These are phyloP conservation scores for Phlyctochytrium arcticum DNA, from an alignment of 192 early-diverging fungal genomes.

Conservation along the genomic window DNA sequence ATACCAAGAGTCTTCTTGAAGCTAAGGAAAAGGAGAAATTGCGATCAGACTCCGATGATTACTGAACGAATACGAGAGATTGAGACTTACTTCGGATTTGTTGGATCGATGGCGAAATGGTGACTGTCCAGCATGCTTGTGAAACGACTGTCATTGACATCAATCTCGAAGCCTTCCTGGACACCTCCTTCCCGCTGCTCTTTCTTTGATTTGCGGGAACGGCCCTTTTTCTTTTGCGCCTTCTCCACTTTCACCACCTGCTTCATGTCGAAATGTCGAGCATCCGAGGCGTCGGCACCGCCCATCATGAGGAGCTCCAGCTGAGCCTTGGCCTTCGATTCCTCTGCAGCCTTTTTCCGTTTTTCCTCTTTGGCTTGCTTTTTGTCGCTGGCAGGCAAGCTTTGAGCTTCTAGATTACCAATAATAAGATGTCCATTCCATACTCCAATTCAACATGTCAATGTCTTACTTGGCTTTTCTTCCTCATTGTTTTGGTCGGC, in stretches of 20 bases:
- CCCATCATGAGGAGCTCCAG: conserved; percentile 80
- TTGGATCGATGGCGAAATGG: conserved; percentile 93
- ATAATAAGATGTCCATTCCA: not conserved
- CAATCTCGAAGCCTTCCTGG: conserved; percentile 83
- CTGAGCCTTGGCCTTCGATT: conserved; percentile 53
- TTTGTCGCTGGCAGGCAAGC: not conserved
- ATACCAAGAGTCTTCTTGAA: conserved; percentile 84
- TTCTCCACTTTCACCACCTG: conserved; percentile 85
- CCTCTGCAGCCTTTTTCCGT: conserved; percentile 6
- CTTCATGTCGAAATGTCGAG: conserved; percentile 78
- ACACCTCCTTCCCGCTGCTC: conserved; percentile 51
- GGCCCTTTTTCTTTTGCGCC: conserved; percentile 46
- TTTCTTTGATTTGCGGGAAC: conserved; percentile 36
- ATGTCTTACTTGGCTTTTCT: too few relatives aligned
- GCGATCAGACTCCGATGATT: too few relatives aligned
- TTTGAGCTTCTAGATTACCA: too few relatives aligned
- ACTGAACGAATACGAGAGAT: not conserved
- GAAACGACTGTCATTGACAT: conserved; percentile 85
- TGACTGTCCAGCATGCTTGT: conserved; percentile 70
- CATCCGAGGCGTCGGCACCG: conserved; percentile 48
- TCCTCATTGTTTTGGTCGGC: conserved; percentile 14
- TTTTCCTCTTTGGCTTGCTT: not conserved
- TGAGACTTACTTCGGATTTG: conserved; percentile 75
- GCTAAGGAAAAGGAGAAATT: conserved; percentile 22
- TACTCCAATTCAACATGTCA: not conserved